Percentiles rank a stretch among this genome's conserved stretches.
Evolutionary conservation across 768 basidiomycete species (phyloP).

Genomic region (Antrodiella citrinella): DNA sequence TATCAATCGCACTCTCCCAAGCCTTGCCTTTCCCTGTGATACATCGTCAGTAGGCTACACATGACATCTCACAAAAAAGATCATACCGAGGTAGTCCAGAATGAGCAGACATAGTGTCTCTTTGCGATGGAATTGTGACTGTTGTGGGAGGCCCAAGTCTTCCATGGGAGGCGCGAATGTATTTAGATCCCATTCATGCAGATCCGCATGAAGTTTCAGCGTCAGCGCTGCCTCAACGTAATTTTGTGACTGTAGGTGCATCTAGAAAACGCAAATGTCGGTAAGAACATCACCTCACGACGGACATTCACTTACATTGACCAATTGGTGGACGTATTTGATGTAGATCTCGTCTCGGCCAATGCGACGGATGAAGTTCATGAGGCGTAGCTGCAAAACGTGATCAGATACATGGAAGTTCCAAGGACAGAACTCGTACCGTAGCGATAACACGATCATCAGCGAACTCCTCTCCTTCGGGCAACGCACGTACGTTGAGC

Average conservation of each 20-base stretch:
- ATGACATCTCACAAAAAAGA: neutral
- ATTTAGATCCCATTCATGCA: constrained; percentile 85
- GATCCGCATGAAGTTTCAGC: constrained; percentile 86
- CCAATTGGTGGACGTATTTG: constrained; percentile 92
- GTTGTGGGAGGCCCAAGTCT: constrained; percentile 82
- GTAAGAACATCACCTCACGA: no score
- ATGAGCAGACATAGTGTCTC: constrained; percentile 88
- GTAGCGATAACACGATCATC: constrained; percentile 94
- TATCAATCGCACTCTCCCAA: constrained; percentile 91
- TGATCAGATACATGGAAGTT: neutral
- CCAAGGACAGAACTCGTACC: constrained; percentile 27
- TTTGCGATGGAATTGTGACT: constrained; percentile 90
- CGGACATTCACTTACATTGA: constrained; percentile 52
- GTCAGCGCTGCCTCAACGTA: constrained; percentile 91
- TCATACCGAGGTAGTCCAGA: constrained; percentile 83
- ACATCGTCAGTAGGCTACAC: constrained; percentile 4
- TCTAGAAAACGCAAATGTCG: constrained; percentile 33
- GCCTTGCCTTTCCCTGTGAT: constrained; percentile 84
- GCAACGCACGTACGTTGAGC: constrained; percentile 78
- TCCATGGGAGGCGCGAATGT: constrained; percentile 82
- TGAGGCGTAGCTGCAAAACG: constrained; percentile 58
- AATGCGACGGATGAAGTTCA: constrained; percentile 91
- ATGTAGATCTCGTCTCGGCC: constrained; percentile 92
- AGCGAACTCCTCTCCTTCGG: constrained; percentile 88
- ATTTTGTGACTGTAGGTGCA: constrained; percentile 84